These are phyloP conservation scores for Lotmaria passim DNA, from an alignment of 208 protist genomes.

Conservation along the genomic window DNA sequence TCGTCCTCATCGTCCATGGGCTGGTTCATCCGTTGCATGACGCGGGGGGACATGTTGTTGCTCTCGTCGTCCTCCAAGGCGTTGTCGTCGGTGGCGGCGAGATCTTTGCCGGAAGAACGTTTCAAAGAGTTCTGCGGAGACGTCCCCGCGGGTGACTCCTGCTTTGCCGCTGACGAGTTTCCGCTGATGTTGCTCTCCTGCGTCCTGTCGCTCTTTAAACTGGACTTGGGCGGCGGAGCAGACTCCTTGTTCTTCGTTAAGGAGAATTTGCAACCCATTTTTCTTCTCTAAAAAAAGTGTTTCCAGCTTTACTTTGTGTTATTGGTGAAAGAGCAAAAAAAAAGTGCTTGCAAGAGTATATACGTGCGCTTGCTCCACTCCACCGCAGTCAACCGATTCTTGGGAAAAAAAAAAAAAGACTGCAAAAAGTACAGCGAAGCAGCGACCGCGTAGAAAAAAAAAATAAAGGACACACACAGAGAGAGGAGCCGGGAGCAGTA, in stretches of 20 bases:
- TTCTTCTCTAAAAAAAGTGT: neutral
- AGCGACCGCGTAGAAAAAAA: no score
- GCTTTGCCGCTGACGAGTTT: neutral
- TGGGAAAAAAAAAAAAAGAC: no score
- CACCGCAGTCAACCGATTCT: no score
- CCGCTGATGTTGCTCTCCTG: no score
- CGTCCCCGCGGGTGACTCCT: neutral
- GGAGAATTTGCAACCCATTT: constrained; percentile 18
- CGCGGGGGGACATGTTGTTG: neutral
- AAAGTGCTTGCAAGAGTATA: no score
- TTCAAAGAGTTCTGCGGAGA: constrained; percentile 4
- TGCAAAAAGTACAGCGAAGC: no score
- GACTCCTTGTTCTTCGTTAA: neutral
- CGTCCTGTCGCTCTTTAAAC: neutral
- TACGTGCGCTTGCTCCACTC: no score
- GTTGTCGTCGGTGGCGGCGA: constrained; percentile 5
- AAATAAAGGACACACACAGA: no score
- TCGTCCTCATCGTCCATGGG: neutral
- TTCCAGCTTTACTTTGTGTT: neutral
- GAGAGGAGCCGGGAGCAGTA: no score
- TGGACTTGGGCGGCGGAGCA: neutral
- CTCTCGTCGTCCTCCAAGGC: neutral
- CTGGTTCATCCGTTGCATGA: neutral
- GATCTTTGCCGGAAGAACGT: neutral
- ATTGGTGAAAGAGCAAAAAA: neutral